Percentiles rank a stretch among this genome's conserved stretches.
These are phyloP conservation scores for Bromus sterilis DNA, from an alignment of 176 grass and related monocot genomes.

Conservation along the genomic window DNA sequence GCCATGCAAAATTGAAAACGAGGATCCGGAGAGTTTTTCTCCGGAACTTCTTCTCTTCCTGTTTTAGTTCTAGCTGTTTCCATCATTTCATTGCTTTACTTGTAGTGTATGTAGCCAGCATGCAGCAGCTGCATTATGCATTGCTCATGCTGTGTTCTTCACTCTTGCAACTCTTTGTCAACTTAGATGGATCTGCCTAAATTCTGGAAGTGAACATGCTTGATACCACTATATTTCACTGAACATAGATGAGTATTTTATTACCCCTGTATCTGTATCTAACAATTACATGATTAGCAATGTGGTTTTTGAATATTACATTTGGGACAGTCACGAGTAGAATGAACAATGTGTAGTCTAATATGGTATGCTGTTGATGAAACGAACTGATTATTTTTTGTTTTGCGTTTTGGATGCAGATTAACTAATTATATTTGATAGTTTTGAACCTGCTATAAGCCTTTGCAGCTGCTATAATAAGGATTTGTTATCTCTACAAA, in stretches of 20 bases:
- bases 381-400: too few relatives aligned
- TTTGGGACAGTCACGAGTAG: too few relatives aligned
- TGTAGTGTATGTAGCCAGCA: background rate
- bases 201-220: slow-evolving; percentile 24
- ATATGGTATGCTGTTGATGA: too few relatives aligned
- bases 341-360: too few relatives aligned
- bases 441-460: too few relatives aligned
- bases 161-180: background rate
- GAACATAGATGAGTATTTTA: background rate
- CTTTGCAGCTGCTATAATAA: too few relatives aligned
- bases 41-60: slow-evolving; percentile 36
- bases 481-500: too few relatives aligned
- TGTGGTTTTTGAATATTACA: too few relatives aligned
- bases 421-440: too few relatives aligned
- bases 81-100: background rate
- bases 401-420: too few relatives aligned
- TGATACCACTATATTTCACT: background rate
- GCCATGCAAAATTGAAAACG: slow-evolving; percentile 47
- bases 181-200: background rate
- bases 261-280: background rate
- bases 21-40: slow-evolving; percentile 42
- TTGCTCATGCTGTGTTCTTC: slow-evolving; percentile 2
- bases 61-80: slow-evolving; percentile 9
- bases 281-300: too few relatives aligned
- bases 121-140: background rate